Evolutionary conservation across 176 grass and related monocot genomes (phyloP).

Genomic region (Stipa capillata): DNA sequence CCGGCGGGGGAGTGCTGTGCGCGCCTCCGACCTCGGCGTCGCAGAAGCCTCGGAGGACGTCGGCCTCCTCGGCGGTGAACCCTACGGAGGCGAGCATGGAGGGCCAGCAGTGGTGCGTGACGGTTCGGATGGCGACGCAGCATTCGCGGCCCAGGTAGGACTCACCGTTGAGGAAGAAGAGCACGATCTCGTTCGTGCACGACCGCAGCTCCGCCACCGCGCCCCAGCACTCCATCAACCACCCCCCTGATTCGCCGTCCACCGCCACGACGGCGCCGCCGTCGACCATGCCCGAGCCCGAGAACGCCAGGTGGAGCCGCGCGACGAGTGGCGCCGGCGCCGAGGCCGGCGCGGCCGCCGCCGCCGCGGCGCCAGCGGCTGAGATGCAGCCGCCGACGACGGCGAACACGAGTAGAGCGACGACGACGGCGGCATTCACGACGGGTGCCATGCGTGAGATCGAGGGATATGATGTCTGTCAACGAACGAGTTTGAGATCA

Average conservation of each 20-base stretch:
- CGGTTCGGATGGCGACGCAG: conserved; percentile 59
- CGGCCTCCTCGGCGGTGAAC: conserved; percentile 58
- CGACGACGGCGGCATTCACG: neutral
- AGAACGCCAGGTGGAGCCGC: neutral
- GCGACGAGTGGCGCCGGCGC: neutral
- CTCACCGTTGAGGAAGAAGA: conserved; percentile 82
- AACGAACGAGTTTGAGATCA: neutral
- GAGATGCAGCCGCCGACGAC: neutral
- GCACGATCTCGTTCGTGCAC: conserved; percentile 66
- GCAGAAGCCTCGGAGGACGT: conserved; percentile 57
- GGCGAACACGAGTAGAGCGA: neutral
- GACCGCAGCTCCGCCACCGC: conserved; percentile 47
- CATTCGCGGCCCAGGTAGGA: conserved; percentile 65
- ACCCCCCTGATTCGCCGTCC: neutral
- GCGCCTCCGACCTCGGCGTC: conserved; percentile 35
- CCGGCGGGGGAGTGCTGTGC: neutral
- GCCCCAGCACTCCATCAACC: conserved; percentile 55
- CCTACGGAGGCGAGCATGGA: conserved; percentile 57
- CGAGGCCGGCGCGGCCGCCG: neutral
- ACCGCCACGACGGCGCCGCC: neutral
- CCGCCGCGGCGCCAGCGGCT: neutral
- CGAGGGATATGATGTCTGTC: neutral
- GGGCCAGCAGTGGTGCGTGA: conserved; percentile 72
- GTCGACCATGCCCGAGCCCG: neutral
- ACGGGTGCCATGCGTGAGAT: neutral